Evolutionary conservation across 75 land plant genomes (phyloP).

Genomic region (Pinus tabuliformis): DNA sequence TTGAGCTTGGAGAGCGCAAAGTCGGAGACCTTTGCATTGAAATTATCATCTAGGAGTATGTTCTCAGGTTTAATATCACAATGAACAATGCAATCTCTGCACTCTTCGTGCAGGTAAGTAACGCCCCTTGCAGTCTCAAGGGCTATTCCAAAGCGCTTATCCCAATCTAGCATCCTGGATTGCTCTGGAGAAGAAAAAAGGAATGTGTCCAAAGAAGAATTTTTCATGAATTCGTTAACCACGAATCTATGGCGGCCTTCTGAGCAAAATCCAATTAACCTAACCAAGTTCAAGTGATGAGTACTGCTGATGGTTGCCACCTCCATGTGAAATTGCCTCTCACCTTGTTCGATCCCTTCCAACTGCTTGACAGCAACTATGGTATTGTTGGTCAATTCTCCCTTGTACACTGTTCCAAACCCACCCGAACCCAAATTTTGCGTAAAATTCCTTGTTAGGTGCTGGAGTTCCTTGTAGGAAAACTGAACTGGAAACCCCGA

Average conservation of each 20-base stretch:
- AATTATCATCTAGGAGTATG: constrained; percentile 75
- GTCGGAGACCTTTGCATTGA: constrained; percentile 83
- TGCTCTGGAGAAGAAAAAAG: constrained; percentile 26
- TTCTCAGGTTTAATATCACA: constrained; percentile 97
- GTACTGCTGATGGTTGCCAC: constrained; percentile 82
- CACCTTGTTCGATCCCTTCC: constrained; percentile 83
- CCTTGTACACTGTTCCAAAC: constrained; percentile 78
- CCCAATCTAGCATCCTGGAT: constrained; percentile 55
- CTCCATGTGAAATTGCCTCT: constrained; percentile 84
- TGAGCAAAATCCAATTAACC: constrained; percentile 79
- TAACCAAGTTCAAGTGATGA: constrained; percentile 84
- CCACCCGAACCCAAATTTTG: constrained; percentile 84
- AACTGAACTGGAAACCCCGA: constrained; percentile 79
- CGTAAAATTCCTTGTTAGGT: constrained; percentile 61
- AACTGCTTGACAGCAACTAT: constrained; percentile 73
- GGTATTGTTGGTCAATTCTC: constrained; percentile 44
- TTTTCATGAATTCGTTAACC: constrained; percentile 85
- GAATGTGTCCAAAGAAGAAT: constrained; percentile 67
- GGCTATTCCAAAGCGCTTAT: constrained; percentile 53
- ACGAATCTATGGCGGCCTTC: constrained; percentile 75
- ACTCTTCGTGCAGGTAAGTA: constrained; percentile 88
- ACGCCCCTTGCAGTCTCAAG: constrained; percentile 85
- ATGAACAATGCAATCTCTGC: constrained; percentile 88
- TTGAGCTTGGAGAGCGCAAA: constrained; percentile 77
- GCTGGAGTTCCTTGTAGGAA: constrained; percentile 66